Conservation (phyloP, 768 basidiomycete species). For the Psilocybe sp. region DNA sequence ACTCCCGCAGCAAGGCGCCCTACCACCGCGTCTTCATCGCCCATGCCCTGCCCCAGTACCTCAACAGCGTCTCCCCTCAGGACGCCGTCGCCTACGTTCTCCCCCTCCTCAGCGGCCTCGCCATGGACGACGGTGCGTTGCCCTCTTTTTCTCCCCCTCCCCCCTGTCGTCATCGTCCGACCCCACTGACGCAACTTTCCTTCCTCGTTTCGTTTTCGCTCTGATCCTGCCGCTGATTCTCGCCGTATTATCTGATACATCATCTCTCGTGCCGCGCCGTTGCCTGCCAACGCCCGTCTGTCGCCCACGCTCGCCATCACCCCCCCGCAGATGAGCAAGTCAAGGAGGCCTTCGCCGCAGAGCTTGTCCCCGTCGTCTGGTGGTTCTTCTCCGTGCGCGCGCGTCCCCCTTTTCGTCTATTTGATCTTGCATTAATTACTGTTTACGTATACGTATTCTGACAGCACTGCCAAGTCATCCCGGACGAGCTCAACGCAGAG, state of each 20-base stretch:
- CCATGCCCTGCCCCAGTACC: slow-evolving; percentile 75
- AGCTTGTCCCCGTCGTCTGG: slow-evolving; percentile 83
- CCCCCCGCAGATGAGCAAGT: slow-evolving; percentile 74
- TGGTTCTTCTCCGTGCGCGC: slow-evolving; percentile 76
- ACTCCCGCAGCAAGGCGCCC: slow-evolving; percentile 70
- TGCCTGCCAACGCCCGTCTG: slow-evolving; percentile 2
- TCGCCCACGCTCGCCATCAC: slow-evolving; percentile 2
- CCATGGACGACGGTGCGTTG: slow-evolving; percentile 77
- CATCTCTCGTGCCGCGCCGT: no score
- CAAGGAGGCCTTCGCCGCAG: slow-evolving; percentile 81
- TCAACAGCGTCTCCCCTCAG: slow-evolving; percentile 72
- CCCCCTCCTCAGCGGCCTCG: slow-evolving; percentile 82
- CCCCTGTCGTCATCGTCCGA: slow-evolving; percentile 2
- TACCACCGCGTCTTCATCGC: slow-evolving; percentile 77
- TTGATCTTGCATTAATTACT: slow-evolving; percentile 1
- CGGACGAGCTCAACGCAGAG: slow-evolving; percentile 39
- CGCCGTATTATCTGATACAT: no score
- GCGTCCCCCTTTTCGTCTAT: slow-evolving; percentile 6
- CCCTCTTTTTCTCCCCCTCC: background rate
- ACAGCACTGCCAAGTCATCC: slow-evolving; percentile 67
- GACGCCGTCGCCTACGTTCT: slow-evolving; percentile 94
- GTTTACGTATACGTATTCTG: slow-evolving; percentile 6
- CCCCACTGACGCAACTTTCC: no score
- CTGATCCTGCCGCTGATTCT: no score
- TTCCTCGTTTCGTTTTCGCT: no score